Base-by-base conservation (phyloP, 169 alveolate genomes). In the Amoebophrya sp. region DNA sequence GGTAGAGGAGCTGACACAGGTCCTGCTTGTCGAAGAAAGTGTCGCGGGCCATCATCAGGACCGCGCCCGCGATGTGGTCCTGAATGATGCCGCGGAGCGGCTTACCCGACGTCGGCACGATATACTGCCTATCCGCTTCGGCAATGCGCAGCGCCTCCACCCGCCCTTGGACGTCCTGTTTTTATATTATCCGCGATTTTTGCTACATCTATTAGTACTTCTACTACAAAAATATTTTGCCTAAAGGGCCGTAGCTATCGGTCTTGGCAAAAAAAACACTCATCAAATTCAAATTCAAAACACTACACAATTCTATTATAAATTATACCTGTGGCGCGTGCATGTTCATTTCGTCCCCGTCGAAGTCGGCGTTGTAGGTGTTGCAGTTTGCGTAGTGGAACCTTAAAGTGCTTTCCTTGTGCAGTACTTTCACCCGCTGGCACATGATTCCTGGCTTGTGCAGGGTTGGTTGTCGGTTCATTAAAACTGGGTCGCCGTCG, bases 271-370 rank as follows among this genome's bases (percentile, higher is more conserved):
- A 18, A 45, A 15, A 45, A 45, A 42, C 10, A 23, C 0, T 15
- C 89, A 88, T 7, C 4, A 67, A 69, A 69, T 18, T 29, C 88
- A 0, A 69, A 69, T 16, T 40, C 15, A 87, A 0, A 87, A 0
- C 31, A 0, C 23, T 7, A 16, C 45, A 87, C 15, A 43, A 18
- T 7, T n/a, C 88, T 69, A 7, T 42, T 42, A 42, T 42, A 42
- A 42, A 7, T 42, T 42, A 13, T 23, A 70, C 95, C 94, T 97
- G 98, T 16, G 98, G 97, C 58, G 98, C 96, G 92, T 99, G 99
- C 88, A 99, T 91, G 94, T 99, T 99, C 99, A 99, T 99, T 95
- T 99, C 99, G 94, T 99, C 99, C 7, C 99, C 99, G 93, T 99
- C 99, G 94, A 99, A 99, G 94, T 99, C 99, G 0, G 99, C 99